Base-by-base conservation (phyloP, 805 yeast genomes). In the Candida dendrica region DNA sequence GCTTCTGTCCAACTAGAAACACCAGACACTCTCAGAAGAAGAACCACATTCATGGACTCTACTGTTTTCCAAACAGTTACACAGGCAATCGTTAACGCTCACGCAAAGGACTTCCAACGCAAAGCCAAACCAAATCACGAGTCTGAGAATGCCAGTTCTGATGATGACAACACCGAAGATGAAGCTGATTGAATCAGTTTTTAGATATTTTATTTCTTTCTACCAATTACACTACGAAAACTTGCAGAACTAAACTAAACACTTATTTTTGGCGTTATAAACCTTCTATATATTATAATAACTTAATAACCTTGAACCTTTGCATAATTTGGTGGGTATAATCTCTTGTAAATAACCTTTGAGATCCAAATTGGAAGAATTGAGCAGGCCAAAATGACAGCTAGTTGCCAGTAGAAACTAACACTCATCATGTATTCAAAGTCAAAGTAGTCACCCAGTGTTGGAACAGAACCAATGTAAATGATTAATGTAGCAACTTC, bases 261-360 rank as follows among this genome's bases (percentile, higher is more conserved):
- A 6, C 24, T 6, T 8, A 22, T 22, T 22, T n/a, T 22, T 22
- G 8, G 24, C 8, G 24, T 22, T 22, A 22, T 22, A 22, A 22
- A 30, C 11, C 33, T n/a, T 30, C n/a, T 30, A 30, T 30, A 30
- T 30, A 32, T 32, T 13, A 16, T 9, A 16, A 32, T 32, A n/a
- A 16, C 13, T 41, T 31, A 80, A 42, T 75, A 81, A 46, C 85
- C 93, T 60, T 90, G 98, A 34, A 93, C 98, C 61, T 93, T 93
- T 8, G 97, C 97, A 61, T 93, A 93, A 56, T 87, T 88, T 27
- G 98, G 98, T 3, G 98, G 98, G 51, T 89, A 77, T 43, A 93
- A 61, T 47, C 70, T 79, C 48, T 95, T 74, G 56, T 82, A 79
- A 15, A 91, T 66, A 4, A 84, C 71, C 61, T 86, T 86, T 3